Conservation (phyloP, 371 early-diverging fungal genomes). For the Mucor irregularis region DNA sequence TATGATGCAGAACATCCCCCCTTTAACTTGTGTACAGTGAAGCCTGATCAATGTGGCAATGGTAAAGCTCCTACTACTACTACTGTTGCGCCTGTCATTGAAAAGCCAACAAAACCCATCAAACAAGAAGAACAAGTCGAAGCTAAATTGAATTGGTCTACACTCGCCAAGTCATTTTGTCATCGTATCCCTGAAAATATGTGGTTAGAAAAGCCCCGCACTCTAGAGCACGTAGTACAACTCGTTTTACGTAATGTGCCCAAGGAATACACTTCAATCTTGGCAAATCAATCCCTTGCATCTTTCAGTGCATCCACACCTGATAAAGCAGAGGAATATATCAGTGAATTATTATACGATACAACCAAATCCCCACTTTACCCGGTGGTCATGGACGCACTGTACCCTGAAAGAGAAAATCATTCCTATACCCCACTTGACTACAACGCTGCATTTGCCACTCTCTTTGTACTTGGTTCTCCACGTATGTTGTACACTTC, state of each 20-base stretch:
- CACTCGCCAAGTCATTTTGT: slow-evolving; percentile 48
- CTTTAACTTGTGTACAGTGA: slow-evolving; percentile 39
- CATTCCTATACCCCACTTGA: slow-evolving; percentile 18
- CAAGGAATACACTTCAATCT: slow-evolving; percentile 42
- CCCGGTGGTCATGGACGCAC: slow-evolving; percentile 40
- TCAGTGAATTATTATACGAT: slow-evolving; percentile 39
- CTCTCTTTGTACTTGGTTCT: slow-evolving; percentile 30
- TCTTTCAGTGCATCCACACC: slow-evolving; percentile 30
- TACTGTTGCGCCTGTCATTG: background rate
- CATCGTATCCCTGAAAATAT: slow-evolving; percentile 53
- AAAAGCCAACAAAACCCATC: background rate
- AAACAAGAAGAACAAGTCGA: background rate
- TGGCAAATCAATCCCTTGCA: slow-evolving; percentile 42
- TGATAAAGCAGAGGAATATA: slow-evolving; percentile 35
- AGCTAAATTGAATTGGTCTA: slow-evolving; percentile 47
- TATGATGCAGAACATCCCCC: slow-evolving; percentile 49
- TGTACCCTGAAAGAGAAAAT: slow-evolving; percentile 31
- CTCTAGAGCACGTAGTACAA: slow-evolving; percentile 44
- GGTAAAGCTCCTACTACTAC: background rate
- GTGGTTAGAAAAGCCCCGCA: slow-evolving; percentile 51
- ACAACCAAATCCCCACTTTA: slow-evolving; percentile 46
- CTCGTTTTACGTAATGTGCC: slow-evolving; percentile 51
- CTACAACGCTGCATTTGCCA: slow-evolving; percentile 37
- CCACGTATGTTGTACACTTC: slow-evolving; percentile 33
- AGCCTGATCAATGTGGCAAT: background rate